Conservation (phyloP, 257 asterid species). For the Solanum clarkiae region DNA sequence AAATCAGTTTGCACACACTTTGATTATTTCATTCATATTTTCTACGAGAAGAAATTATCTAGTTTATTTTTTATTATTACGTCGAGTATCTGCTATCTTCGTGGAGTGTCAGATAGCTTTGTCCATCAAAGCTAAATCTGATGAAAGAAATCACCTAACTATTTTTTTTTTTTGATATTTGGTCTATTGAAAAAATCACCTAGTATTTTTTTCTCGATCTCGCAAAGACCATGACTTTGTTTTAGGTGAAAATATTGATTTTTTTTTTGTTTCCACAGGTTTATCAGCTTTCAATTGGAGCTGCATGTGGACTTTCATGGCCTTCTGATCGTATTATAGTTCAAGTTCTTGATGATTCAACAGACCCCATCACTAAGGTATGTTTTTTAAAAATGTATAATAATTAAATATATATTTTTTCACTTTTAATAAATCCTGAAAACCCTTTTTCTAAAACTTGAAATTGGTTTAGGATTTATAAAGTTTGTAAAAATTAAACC, state of each 20-base stretch:
- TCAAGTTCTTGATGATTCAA: slow-evolving; percentile 92
- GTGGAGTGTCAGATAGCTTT: background rate
- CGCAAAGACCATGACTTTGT: background rate
- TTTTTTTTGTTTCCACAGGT: slow-evolving; percentile 23
- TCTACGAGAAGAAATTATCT: background rate
- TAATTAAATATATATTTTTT: background rate
- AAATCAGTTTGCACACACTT: background rate
- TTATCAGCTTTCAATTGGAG: slow-evolving; percentile 86
- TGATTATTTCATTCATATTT: too few species aligned
- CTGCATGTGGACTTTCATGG: slow-evolving; percentile 97
- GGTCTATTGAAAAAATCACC: background rate
- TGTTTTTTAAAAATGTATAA: background rate
- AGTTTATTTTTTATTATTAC: background rate
- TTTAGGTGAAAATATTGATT: background rate
- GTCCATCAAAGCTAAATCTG: background rate
- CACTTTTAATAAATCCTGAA: background rate
- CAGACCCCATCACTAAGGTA: slow-evolving; percentile 66
- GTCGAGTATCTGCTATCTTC: background rate
- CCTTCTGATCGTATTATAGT: slow-evolving; percentile 76
- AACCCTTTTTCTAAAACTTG: background rate
- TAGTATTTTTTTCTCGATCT: background rate
- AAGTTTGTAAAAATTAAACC: background rate
- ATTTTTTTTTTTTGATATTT: too few species aligned
- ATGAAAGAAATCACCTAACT: background rate
- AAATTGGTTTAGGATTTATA: background rate